Evolutionary conservation across 768 basidiomycete species (phyloP), one percentile per base, ranked within the genome.

Genomic region (Cyclocybe cylindracea): DNA sequence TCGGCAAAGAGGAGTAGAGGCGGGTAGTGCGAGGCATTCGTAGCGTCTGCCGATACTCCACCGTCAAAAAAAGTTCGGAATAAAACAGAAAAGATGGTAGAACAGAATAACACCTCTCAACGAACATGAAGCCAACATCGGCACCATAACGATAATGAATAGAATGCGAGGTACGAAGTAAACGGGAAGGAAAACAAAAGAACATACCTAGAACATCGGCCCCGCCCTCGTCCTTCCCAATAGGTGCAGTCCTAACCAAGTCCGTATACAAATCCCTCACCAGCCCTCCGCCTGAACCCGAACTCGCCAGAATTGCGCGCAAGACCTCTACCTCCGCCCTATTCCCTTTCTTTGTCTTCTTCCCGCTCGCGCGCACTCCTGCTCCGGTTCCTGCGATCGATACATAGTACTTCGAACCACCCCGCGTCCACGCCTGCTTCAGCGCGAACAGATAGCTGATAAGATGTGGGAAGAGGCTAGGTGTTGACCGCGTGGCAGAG

Each of bases 1-100:
- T 95, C 87, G 1, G 83, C 78, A 7, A 95, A 79, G 49, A 97
- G 79, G 7, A 98, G 71, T 1, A 98, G 68, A 2, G 89, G 76
- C 0, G 86, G 78, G 84, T 90, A 94, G 8, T 73, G 66, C 0
- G 66, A 19, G 0, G 70, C 71, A 47, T 80, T 70, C 1, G 70
- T 63, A 0, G 77, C 66, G 53, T 85, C 85, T 79, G 48, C 8
- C 4, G 24, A 5, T 5, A 24, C 4, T 24, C 2, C 24, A 5
- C 1, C 24, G 24, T 24, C 2, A 24, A 24, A 3, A 24, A 24
- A 24, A 3, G 5, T 5, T 24, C 5, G 24, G 24, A 24, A 24
- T 24, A 24, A 24, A 24, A 24, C 24, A 24, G 24, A 24, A 2
- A 24, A 24, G 2, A 3, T 3, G 3, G 24, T 3, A 24, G 5